phyloP scores from a whole-genome alignment of 495 filamentous ascomycete species.

The Penicillium canescens region DNA sequence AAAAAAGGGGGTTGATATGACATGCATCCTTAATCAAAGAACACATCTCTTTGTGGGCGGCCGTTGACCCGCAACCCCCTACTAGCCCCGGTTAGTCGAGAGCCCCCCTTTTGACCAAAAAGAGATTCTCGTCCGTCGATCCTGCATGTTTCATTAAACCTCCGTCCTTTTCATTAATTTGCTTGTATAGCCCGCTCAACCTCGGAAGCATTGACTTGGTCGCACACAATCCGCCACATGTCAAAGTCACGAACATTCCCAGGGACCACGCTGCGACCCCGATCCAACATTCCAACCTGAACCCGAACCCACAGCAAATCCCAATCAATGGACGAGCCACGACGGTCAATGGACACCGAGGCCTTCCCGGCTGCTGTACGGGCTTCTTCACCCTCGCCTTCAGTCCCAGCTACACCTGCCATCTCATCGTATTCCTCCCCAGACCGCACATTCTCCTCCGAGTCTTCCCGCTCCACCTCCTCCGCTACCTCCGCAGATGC shows the following conservation, averaged over 20 bases:
- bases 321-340: constrained; percentile 39
- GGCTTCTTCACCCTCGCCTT: constrained; percentile 60
- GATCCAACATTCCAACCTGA: background rate
- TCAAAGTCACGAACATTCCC: background rate
- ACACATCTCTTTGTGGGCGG: background rate
- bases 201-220: too few relatives aligned
- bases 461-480: constrained; percentile 69
- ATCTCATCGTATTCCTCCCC: constrained; percentile 63
- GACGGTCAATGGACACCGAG: constrained; percentile 26
- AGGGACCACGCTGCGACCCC: constrained; percentile 1
- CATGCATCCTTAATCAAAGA: too few relatives aligned
- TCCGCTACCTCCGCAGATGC: constrained; percentile 58
- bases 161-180: constrained; percentile 14
- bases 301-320: background rate
- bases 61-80: constrained; percentile 25
- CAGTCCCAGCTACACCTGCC: constrained; percentile 60
- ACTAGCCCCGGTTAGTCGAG: constrained; percentile 18
- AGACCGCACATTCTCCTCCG: constrained; percentile 73
- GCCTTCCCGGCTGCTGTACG: constrained; percentile 28
- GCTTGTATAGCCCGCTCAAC: background rate
- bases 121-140: constrained; percentile 32
- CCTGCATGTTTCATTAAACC: constrained; percentile 28
- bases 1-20: too few relatives aligned
- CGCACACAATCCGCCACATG: background rate
- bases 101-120: constrained; percentile 29